Conservation (phyloP, 2,329 filamentous ascomycete genomes). For the Chlorencoelia australis region DNA sequence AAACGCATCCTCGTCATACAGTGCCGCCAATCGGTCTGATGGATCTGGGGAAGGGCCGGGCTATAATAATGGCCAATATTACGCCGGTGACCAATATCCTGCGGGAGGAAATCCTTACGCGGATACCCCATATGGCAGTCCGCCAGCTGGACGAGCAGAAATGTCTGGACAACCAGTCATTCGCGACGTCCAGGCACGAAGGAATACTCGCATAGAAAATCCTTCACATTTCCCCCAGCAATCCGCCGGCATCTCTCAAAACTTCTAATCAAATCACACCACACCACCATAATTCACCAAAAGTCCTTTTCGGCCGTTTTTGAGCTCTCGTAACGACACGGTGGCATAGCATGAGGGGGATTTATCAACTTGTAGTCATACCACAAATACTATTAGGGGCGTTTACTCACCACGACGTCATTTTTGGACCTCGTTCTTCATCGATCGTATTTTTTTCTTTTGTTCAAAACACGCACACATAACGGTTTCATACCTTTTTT, state of each 20-base stretch:
- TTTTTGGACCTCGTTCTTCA: too few relatives aligned
- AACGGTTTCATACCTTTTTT: too few relatives aligned
- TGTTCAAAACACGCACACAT: too few relatives aligned
- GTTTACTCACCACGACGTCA: too few relatives aligned
- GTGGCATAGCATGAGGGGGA: too few relatives aligned
- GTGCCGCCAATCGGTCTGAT: slow-evolving; percentile 66
- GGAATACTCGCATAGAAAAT: slow-evolving; percentile 92
- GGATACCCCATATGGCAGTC: slow-evolving; percentile 31
- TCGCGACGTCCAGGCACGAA: slow-evolving; percentile 79
- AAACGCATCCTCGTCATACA: slow-evolving; percentile 94
- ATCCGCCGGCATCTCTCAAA: slow-evolving; percentile 91
- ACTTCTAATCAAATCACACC: slow-evolving; percentile 56
- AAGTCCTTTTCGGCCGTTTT: slow-evolving; percentile 23
- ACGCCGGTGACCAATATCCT: slow-evolving; percentile 48
- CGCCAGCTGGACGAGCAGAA: slow-evolving; percentile 32
- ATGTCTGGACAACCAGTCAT: slow-evolving; percentile 65
- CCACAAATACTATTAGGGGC: too few relatives aligned
- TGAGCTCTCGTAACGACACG: too few relatives aligned
- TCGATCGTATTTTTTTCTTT: too few relatives aligned
- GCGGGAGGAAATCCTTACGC: slow-evolving; percentile 46
- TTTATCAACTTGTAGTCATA: too few relatives aligned
- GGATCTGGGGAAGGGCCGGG: slow-evolving; percentile 43
- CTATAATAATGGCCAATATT: slow-evolving; percentile 38
- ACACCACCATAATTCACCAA: too few relatives aligned
- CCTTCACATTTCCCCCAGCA: slow-evolving; percentile 83